Percentiles rank a stretch among this genome's conserved stretches.
Evolutionary conservation across 2,329 filamentous ascomycete genomes (phyloP).

Genomic region (Didymella keratinophila): DNA sequence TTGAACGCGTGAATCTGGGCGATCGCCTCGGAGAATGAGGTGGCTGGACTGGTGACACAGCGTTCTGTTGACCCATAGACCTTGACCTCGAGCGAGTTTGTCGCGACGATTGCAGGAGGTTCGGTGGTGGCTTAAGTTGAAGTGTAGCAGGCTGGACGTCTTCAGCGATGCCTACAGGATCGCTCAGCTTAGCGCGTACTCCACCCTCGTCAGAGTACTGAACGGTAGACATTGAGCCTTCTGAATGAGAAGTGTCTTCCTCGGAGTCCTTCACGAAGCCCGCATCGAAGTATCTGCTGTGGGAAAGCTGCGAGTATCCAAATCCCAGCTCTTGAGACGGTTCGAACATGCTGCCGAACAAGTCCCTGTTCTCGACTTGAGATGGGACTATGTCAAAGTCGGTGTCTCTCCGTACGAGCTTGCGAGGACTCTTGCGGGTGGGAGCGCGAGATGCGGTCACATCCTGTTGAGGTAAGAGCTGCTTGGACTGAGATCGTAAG

Average conservation of each 20-base stretch:
- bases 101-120: not conserved
- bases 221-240: conserved; percentile 38
- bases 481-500: conserved; percentile 41
- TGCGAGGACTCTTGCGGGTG: conserved; percentile 24
- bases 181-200: conserved; percentile 21
- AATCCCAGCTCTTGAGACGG: conserved; percentile 37
- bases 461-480: conserved; percentile 30
- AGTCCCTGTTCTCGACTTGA: conserved; percentile 3
- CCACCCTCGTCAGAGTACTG: conserved; percentile 33
- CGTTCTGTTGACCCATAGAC: conserved; percentile 1
- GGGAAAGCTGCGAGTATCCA: conserved; percentile 28
- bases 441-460: conserved; percentile 1
- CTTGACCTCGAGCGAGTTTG: conserved; percentile 4
- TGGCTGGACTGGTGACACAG: conserved; percentile 11
- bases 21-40: conserved; percentile 3
- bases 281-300: conserved; percentile 35
- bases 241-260: conserved; percentile 41
- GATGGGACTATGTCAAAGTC: conserved; percentile 27
- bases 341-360: conserved; percentile 23
- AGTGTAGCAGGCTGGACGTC: conserved; percentile 4
- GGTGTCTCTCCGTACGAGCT: conserved; percentile 22
- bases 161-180: conserved; percentile 1
- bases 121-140: conserved; percentile 13
- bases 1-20: conserved; percentile 7
- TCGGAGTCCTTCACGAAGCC: conserved; percentile 44